Percentiles rank a stretch among this genome's conserved stretches.
Conservation (phyloP, 345 rosid genomes). For the Pistacia atlantica region DNA sequence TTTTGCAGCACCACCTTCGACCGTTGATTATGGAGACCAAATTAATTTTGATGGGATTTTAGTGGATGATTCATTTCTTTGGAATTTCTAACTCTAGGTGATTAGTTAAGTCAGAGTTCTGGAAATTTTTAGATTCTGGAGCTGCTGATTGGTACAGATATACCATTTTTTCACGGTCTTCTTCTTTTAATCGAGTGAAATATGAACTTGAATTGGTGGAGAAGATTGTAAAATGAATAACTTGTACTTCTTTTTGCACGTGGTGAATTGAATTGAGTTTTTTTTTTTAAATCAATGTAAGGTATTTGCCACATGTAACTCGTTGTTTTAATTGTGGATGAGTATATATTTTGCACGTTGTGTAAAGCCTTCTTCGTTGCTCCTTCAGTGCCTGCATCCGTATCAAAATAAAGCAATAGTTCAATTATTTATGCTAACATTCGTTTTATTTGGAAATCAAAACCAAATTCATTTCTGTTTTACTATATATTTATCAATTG, state of each 20-base stretch:
- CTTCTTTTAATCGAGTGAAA: background rate
- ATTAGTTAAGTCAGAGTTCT: constrained; percentile 1
- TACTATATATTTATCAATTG: no score
- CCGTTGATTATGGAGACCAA: constrained; percentile 32
- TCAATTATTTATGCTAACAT: no score
- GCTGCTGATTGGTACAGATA: background rate
- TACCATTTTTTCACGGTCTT: constrained; percentile 22
- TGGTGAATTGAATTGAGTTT: background rate
- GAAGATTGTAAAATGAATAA: background rate
- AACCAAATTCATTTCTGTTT: no score
- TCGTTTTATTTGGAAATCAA: no score
- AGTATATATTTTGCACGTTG: no score
- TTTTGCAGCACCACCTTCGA: constrained; percentile 26
- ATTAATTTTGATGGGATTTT: constrained; percentile 37
- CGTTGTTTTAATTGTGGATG: background rate
- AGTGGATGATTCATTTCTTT: constrained; percentile 49
- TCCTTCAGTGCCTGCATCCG: no score
- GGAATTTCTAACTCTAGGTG: constrained; percentile 46
- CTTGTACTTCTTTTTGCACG: background rate
- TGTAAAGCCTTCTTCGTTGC: no score
- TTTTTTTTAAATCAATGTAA: background rate
- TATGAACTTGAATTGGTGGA: background rate
- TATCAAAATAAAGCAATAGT: no score
- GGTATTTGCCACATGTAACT: background rate
- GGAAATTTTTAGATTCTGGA: constrained; percentile 29